Evolutionary conservation across 805 yeast species (phyloP).

Genomic region (Wickerhamomyces pijperi): DNA sequence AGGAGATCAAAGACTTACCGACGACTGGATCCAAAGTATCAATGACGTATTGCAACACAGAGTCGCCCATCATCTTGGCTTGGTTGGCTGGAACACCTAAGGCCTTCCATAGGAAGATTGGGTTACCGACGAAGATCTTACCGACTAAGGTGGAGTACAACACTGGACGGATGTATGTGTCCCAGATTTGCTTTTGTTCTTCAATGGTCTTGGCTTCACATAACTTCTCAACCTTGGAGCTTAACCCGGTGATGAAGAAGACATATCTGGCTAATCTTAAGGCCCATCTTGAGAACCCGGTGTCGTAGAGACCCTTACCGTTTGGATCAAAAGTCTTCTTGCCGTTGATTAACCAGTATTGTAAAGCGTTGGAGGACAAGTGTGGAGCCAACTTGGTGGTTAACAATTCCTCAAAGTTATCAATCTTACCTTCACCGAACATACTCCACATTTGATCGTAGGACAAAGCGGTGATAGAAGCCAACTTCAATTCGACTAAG

Average conservation of each 20-base stretch:
- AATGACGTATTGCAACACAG: constrained; percentile 58
- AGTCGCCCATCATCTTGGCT: constrained; percentile 67
- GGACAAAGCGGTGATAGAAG: constrained; percentile 47
- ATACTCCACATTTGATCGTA: constrained; percentile 59
- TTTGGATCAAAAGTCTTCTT: constrained; percentile 39
- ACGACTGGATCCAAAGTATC: constrained; percentile 75
- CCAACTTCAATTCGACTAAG: constrained; percentile 66
- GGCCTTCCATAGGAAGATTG: constrained; percentile 80
- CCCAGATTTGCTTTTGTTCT: constrained; percentile 60
- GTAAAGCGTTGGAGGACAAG: constrained; percentile 71
- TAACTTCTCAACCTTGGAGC: constrained; percentile 38
- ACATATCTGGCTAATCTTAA: constrained; percentile 53
- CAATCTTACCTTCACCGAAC: constrained; percentile 66
- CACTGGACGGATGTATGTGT: constrained; percentile 49
- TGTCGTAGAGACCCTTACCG: constrained; percentile 61
- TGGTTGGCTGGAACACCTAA: constrained; percentile 84
- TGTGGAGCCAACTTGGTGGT: constrained; percentile 50
- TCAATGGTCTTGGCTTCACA: constrained; percentile 46
- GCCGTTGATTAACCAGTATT: constrained; percentile 67
- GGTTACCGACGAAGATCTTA: constrained; percentile 63
- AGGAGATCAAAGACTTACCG: constrained; percentile 47
- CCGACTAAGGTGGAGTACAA: constrained; percentile 62
- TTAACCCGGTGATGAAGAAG: constrained; percentile 45
- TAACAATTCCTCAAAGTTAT: constrained; percentile 39
- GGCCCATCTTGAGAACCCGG: constrained; percentile 86